Evolutionary conservation across 345 rosid species (phyloP).

Genomic region (Hypericum androsaemum): DNA sequence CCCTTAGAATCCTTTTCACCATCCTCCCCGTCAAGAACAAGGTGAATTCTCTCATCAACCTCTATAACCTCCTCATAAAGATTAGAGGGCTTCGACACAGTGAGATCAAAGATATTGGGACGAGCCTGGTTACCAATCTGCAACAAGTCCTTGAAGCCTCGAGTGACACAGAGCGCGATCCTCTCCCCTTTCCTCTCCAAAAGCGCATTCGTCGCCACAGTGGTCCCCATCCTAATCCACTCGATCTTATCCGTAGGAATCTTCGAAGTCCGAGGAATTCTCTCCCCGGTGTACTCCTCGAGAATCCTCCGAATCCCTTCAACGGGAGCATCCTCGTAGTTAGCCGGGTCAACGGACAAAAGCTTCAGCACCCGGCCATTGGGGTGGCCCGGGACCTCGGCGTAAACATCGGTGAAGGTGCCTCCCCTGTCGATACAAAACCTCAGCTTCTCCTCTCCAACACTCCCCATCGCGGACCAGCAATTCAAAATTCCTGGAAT

Average conservation of each 20-base stretch:
- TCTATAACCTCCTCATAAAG: constrained; percentile 82
- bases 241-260: constrained; percentile 85
- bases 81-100: constrained; percentile 68
- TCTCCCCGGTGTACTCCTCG: constrained; percentile 61
- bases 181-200: constrained; percentile 93
- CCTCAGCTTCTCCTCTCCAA: constrained; percentile 43
- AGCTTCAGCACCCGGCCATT: constrained; percentile 76
- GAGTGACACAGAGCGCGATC: constrained; percentile 81
- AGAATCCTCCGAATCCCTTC: constrained; percentile 92
- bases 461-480: constrained; percentile 34
- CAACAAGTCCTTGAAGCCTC: constrained; percentile 75
- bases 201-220: constrained; percentile 92
- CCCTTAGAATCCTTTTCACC: constrained; percentile 7
- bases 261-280: constrained; percentile 54
- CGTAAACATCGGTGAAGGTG: constrained; percentile 92
- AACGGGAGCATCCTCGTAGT: constrained; percentile 92
- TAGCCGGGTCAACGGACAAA: constrained; percentile 84
- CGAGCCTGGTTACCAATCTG: constrained; percentile 98
- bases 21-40: constrained; percentile 37
- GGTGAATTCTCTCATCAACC: constrained; percentile 89
- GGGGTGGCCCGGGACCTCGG: constrained; percentile 71
- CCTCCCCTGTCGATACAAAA: constrained; percentile 96
- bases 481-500: no score
- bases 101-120: constrained; percentile 76
- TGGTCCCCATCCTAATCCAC: constrained; percentile 97